A percentile compares a stretch with the other conserved stretches of the same genome.
Evolutionary conservation across 2,329 filamentous ascomycete species (phyloP).

Genomic region (Cephalotrichum gorgonifer): DNA sequence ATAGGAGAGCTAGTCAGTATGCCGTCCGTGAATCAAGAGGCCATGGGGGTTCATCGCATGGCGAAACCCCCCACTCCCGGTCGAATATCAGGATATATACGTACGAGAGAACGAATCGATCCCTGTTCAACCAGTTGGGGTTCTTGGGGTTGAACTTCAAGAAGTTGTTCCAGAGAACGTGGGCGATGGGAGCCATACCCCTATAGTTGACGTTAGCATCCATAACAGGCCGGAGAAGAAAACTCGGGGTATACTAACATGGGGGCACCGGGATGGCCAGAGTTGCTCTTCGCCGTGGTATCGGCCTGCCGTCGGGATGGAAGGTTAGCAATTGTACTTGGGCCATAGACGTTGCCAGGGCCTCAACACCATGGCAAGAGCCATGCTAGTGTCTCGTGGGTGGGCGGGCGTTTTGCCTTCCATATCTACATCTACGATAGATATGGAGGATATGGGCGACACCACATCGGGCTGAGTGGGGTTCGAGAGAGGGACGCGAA

Average conservation of each 20-base stretch:
- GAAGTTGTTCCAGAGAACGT: conserved; percentile 98
- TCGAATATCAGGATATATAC: conserved; percentile 31
- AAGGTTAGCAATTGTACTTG: conserved; percentile 12
- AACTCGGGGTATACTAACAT: conserved; percentile 49
- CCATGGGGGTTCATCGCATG: background rate
- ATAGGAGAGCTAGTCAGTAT: background rate
- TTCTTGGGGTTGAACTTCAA: conserved; percentile 99
- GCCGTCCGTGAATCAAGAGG: background rate
- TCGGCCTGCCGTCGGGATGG: conserved; percentile 57
- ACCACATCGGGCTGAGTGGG: conserved; percentile 11
- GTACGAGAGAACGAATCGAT: conserved; percentile 98
- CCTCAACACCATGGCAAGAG: background rate
- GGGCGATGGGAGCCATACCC: conserved; percentile 85
- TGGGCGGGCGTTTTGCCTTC: background rate
- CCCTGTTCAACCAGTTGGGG: conserved; percentile 91
- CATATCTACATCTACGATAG: no score
- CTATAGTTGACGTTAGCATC: conserved; percentile 29
- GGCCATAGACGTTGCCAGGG: background rate
- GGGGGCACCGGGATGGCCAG: conserved; percentile 94
- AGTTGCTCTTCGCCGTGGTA: conserved; percentile 94
- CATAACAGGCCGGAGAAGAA: background rate
- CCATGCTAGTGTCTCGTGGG: background rate
- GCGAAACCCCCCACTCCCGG: background rate
- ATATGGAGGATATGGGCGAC: no score
- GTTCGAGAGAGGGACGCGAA: conserved; percentile 20